These are phyloP conservation scores for Chiua virens DNA, from an alignment of 768 basidiomycete species.

Conservation along the genomic window DNA sequence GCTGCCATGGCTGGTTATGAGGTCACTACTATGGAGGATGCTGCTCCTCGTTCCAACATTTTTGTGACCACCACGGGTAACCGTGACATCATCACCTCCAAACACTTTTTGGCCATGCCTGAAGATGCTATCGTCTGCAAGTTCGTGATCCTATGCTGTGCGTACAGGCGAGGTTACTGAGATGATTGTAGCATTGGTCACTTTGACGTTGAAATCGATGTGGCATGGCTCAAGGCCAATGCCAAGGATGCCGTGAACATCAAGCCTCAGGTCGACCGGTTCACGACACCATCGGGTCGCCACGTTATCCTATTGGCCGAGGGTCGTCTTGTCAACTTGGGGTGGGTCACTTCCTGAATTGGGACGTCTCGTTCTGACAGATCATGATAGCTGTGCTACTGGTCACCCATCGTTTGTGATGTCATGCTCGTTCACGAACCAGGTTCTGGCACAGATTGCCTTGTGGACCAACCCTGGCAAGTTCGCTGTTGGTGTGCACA, in stretches of 20 bases:
- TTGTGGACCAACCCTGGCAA: slow-evolving; percentile 92
- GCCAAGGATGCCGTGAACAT: slow-evolving; percentile 82
- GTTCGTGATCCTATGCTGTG: slow-evolving; percentile 45
- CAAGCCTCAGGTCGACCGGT: slow-evolving; percentile 99
- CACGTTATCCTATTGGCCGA: slow-evolving; percentile 98
- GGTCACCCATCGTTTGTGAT: slow-evolving; percentile 99
- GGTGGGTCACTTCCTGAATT: slow-evolving; percentile 44
- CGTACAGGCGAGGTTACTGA: slow-evolving; percentile 8
- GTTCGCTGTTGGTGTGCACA: slow-evolving; percentile 97
- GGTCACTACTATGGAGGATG: slow-evolving; percentile 98
- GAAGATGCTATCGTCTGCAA: slow-evolving; percentile 99
- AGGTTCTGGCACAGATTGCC: slow-evolving; percentile 96
- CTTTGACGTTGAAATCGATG: slow-evolving; percentile 91
- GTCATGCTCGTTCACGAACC: slow-evolving; percentile 99
- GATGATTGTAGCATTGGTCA: slow-evolving; percentile 65
- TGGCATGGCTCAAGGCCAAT: slow-evolving; percentile 96
- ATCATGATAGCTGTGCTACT: slow-evolving; percentile 74
- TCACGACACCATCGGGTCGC: slow-evolving; percentile 86
- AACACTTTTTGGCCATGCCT: slow-evolving; percentile 92
- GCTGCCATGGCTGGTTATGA: slow-evolving; percentile 99
- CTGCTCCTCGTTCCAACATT: slow-evolving; percentile 83
- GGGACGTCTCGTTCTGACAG: slow-evolving; percentile 4
- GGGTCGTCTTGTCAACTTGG: slow-evolving; percentile 98
- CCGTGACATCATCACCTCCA: slow-evolving; percentile 91
- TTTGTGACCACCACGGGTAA: slow-evolving; percentile 99